Base-by-base conservation (phyloP, 2,329 filamentous ascomycete genomes). In the Penicillium sp. region DNA sequence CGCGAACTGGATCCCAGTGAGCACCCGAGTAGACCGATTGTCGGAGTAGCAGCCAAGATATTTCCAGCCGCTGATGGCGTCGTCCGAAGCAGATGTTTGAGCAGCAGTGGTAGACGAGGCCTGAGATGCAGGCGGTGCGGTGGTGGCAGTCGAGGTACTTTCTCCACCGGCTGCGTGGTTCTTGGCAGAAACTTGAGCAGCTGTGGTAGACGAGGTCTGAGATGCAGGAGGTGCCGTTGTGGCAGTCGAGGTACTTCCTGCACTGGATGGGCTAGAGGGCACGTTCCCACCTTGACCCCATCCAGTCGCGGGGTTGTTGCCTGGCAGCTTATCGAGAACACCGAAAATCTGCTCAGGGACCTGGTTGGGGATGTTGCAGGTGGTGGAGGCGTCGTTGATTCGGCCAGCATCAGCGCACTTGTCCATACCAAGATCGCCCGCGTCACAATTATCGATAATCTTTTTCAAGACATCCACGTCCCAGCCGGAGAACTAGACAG, bases 1-100 rank as follows among this genome's bases (percentile, higher is more conserved):
- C 26, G 79, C 76, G 49, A 78, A 78, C 33, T 75, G 76, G 19
- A 60, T 30, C 3, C 60, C 60, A 37, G 68, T 70, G n/a, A 84
- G 74, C 8, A 75, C 75, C 42, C 81, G 80, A 4, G 55, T 63
- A 51, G 42, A 65, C 7, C 68, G 55, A 57, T 79, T 77, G 68
- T 79, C 76, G 16, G 65, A 57, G 75, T 76, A 83, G 73, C 82
- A 84, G 57, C 80, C 80, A 10, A 57, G 40, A 26, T 58, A 58
- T 22, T 51, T 55, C 55, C 49, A 61, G 30, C 40, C 52, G 10
- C 30, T 26, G 30, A 5, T 13, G 14, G 14, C 22, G 28, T 38
- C 33, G 28, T 37, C 38, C 16, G 55, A 19, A 35, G 55, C 28
- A 25, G 14, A 35, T 40, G 22, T 40, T 25, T 55, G 40, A 43